Conservation (phyloP, 805 yeast genomes). For the Ogataea zsoltii region DNA sequence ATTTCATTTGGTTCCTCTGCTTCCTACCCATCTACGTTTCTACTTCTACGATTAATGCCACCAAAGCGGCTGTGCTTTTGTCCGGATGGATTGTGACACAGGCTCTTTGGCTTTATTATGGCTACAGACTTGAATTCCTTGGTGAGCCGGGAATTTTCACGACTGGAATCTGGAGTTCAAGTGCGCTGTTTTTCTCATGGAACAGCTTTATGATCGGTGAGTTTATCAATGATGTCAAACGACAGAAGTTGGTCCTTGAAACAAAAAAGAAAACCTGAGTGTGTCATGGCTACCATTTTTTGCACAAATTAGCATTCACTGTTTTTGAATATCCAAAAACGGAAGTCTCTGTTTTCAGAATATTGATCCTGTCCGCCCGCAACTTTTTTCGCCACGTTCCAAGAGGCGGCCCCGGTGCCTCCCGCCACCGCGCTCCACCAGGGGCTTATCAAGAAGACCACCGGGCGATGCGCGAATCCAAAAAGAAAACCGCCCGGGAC, state of each 20-base stretch:
- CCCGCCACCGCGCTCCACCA: constrained; percentile 3
- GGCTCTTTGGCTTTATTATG: constrained; percentile 75
- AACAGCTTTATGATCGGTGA: constrained; percentile 21
- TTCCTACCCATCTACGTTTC: constrained; percentile 74
- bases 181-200: constrained; percentile 29
- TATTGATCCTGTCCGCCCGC: not conserved
- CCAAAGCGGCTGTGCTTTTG: constrained; percentile 44
- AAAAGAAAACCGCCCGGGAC: no score
- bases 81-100: constrained; percentile 70
- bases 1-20: constrained; percentile 91
- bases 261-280: constrained; percentile 8
- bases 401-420: no score
- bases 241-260: not conserved
- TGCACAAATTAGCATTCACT: not conserved
- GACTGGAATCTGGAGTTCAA: constrained; percentile 27
- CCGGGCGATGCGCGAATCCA: not conserved
- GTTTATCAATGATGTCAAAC: constrained; percentile 22
- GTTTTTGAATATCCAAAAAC: constrained; percentile 4
- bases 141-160: constrained; percentile 47
- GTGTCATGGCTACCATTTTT: not conserved
- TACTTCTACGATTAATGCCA: constrained; percentile 38
- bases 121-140: constrained; percentile 76
- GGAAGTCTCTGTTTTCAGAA: constrained; percentile 1
- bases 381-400: constrained; percentile 3
- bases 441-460: not conserved